phyloP scores from a whole-genome alignment of 345 rosid species.

The Eucalyptus curtisii region DNA sequence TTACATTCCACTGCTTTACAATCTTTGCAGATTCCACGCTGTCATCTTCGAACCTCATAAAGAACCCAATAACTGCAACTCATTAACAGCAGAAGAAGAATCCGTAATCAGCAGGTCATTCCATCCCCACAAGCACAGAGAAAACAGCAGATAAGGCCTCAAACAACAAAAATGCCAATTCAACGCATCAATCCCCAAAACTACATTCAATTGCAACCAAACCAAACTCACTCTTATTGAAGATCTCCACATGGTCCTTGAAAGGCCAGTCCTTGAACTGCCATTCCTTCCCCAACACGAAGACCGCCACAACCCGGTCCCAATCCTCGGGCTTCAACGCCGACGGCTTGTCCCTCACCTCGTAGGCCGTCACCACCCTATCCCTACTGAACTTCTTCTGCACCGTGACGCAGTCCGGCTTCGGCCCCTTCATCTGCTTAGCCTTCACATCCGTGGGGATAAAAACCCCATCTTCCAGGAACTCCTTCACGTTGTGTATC shows the following conservation, averaged over 20 bases:
- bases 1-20: slow-evolving; percentile 98
- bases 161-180: not conserved
- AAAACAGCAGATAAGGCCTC: not conserved
- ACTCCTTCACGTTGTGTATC: slow-evolving; percentile 89
- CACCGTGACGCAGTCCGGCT: slow-evolving; percentile 86
- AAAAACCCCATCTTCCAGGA: slow-evolving; percentile 80
- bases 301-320: slow-evolving; percentile 89
- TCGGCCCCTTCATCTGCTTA: slow-evolving; percentile 74
- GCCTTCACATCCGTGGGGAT: slow-evolving; percentile 84
- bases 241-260: slow-evolving; percentile 90
- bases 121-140: not conserved
- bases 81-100: not conserved
- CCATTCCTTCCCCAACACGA: slow-evolving; percentile 95
- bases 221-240: slow-evolving; percentile 63
- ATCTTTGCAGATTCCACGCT: slow-evolving; percentile 87
- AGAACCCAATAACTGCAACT: slow-evolving; percentile 81
- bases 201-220: not conserved
- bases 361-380: slow-evolving; percentile 82
- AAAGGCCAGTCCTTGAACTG: slow-evolving; percentile 99
- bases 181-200: not conserved
- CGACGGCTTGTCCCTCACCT: slow-evolving; percentile 89
- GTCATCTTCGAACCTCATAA: slow-evolving; percentile 92
- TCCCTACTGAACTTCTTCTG: slow-evolving; percentile 97
- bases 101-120: not conserved
- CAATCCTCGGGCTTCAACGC: slow-evolving; percentile 81